phyloP scores from a whole-genome alignment of 805 yeast genomes.

The Ogataea minuta region DNA sequence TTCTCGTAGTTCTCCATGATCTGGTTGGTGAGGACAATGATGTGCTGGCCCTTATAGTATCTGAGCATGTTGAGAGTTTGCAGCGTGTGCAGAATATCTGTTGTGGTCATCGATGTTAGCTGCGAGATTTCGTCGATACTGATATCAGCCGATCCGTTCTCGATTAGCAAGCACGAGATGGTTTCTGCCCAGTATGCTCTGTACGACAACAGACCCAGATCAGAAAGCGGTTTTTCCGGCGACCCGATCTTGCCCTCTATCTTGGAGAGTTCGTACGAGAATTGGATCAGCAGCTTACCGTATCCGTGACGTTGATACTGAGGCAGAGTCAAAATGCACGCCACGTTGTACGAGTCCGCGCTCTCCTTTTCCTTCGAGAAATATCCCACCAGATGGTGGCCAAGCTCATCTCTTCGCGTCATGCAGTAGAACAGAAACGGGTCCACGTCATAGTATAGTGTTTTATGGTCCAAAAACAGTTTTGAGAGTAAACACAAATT shows the following conservation, averaged over 20 bases:
- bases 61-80: constrained; percentile 86
- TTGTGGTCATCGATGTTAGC: constrained; percentile 90
- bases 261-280: constrained; percentile 86
- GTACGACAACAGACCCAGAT: constrained; percentile 87
- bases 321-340: constrained; percentile 94
- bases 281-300: constrained; percentile 88
- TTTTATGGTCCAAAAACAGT: constrained; percentile 90
- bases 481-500: constrained; percentile 89
- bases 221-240: constrained; percentile 96
- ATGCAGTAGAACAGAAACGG: constrained; percentile 95
- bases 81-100: constrained; percentile 90
- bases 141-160: constrained; percentile 50
- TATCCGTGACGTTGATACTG: constrained; percentile 95
- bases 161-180: constrained; percentile 69
- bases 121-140: constrained; percentile 85
- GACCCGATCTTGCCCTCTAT: constrained; percentile 91
- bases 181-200: constrained; percentile 97
- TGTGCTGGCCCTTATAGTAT: constrained; percentile 94
- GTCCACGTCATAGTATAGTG: constrained; percentile 95
- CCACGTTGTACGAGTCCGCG: constrained; percentile 93
- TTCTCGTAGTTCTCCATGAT: constrained; percentile 74
- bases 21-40: constrained; percentile 81
- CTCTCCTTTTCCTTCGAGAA: constrained; percentile 96
- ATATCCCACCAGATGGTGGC: constrained; percentile 95
- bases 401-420: constrained; percentile 85